Evolutionary conservation across 371 early-diverging fungal genomes (phyloP).

Genomic region (Mucor circinelloides): DNA sequence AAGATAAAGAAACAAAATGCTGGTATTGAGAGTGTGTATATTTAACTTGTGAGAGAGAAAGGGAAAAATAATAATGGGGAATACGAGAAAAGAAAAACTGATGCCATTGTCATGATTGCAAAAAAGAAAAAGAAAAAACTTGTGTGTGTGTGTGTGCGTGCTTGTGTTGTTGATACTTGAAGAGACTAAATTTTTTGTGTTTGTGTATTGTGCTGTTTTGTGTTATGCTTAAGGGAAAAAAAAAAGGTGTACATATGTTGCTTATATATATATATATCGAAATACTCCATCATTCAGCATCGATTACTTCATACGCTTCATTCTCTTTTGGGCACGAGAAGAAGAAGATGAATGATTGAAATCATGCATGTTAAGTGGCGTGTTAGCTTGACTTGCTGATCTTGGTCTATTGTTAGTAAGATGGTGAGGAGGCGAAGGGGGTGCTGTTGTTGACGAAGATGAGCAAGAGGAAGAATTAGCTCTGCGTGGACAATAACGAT

Average conservation of each 20-base stretch:
- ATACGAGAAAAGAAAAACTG: constrained; percentile 4
- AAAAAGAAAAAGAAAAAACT: not conserved
- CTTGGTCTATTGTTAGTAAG: constrained; percentile 8
- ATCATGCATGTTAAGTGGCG: constrained; percentile 21
- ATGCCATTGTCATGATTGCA: constrained; percentile 8
- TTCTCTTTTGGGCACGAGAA: constrained; percentile 10
- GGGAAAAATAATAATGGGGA: constrained; percentile 3
- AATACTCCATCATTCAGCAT: not conserved
- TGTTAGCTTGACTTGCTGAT: constrained; percentile 17
- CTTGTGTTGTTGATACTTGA: not conserved
- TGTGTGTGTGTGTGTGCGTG: constrained; percentile 9
- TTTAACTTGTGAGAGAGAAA: not conserved
- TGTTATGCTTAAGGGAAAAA: not conserved
- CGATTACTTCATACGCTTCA: constrained; percentile 12
- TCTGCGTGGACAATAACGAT: constrained; percentile 50
- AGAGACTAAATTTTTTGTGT: not conserved
- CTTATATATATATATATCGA: constrained; percentile 6
- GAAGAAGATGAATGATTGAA: constrained; percentile 1
- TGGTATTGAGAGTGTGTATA: not conserved
- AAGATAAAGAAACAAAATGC: constrained; percentile 5
- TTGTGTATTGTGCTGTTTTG: constrained; percentile 5
- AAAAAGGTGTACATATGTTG: constrained; percentile 8
- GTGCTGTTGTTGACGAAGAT: constrained; percentile 8
- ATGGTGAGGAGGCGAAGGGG: constrained; percentile 19
- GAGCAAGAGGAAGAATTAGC: constrained; percentile 17